phyloP scores from a whole-genome alignment of 331 rosid genomes.

The Stylosanthes scabra region DNA sequence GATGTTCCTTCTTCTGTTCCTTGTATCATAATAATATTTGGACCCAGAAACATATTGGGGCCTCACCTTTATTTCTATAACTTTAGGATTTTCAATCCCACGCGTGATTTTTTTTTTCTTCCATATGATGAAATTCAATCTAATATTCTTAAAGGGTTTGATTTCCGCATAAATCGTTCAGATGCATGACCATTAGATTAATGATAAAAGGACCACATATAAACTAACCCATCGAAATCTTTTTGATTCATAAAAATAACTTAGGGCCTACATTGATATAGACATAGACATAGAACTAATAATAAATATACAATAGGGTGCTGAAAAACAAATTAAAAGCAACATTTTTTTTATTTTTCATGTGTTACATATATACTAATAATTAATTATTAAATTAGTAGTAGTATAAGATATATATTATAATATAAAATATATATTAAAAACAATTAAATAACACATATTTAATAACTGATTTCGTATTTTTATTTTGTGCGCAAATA shows the following conservation, averaged over 20 bases:
- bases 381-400: too few species aligned
- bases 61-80: not conserved
- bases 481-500: not conserved
- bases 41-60: conserved; percentile 5
- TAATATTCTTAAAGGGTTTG: not conserved
- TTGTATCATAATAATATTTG: not conserved
- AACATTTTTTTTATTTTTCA: too few species aligned
- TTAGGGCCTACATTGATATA: conserved; percentile 12
- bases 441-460: not conserved
- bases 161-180: not conserved
- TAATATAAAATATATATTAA: too few species aligned
- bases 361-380: too few species aligned
- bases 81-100: not conserved
- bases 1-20: not conserved
- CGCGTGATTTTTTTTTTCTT: not conserved
- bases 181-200: not conserved
- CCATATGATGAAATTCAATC: too few species aligned
- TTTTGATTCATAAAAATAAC: not conserved
- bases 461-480: too few species aligned
- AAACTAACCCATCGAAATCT: not conserved
- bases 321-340: too few species aligned
- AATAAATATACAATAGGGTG: not conserved
- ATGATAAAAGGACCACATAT: not conserved
- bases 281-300: conserved; percentile 19
- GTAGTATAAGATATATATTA: too few species aligned